Evolutionary conservation across 768 basidiomycete genomes (phyloP), one percentile per base, ranked within the genome.

Genomic region (Trichaptum fuscoviolaceum): DNA sequence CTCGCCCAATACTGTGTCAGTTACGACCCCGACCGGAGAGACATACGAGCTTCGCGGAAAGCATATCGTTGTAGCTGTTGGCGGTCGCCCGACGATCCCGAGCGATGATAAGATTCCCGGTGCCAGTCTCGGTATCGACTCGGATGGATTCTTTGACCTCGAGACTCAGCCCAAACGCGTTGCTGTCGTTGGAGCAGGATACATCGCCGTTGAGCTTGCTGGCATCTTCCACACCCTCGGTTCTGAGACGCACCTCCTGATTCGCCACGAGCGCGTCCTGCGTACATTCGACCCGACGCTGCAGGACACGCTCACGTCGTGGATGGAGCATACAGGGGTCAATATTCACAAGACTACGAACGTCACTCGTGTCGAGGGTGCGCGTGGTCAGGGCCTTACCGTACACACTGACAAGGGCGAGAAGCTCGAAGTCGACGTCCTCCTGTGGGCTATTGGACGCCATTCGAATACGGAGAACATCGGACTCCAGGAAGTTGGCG

Each of bases 151-250:
- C 83, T 99, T 99, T 72, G 93, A 87, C 59, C 86, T 99, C 59
- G 87, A 87, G 70, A 84, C 90, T 63, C 95, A 96, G 76, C 97
- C 97, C 9, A 93, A 90, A 77, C 87, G 95, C 66, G 95, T 97
- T 34, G 96, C 90, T 2, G 90, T 99, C 65, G 89, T 98, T 58
- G 97, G 97, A 60, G 97, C 97, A 17, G 97, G 97, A 1, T 99
- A 99, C 76, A 99, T 99, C 71, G 95, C 95, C 20, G 93, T 98
- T 68, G 97, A 99, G 78, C 87, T 99, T 60, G 94, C 96, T 5
- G 97, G 97, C 23, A 87, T 99, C 65, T 87, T 99, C 78, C 87
- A 98, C 77, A 83, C 92, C 7, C 87, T 97, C 65, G 95, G 96
- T 24, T 85, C 89, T 36, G 94, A 99, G 77, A 95, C 95, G 8